Evolutionary conservation across 345 rosid species (phyloP).

Genomic region (Garcia nutans): DNA sequence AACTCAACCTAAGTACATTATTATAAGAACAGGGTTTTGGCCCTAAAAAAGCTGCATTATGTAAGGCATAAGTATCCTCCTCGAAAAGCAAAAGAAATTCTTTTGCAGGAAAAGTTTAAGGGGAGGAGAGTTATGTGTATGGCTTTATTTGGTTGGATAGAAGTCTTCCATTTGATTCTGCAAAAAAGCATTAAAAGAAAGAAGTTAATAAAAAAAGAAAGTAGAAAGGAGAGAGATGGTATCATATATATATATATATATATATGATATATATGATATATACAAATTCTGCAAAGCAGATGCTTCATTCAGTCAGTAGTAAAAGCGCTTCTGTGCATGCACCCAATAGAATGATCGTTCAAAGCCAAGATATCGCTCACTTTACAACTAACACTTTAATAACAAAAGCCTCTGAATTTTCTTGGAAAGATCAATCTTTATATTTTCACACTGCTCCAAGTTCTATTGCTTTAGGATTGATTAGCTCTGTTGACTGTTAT

Average conservation of each 20-base stretch:
- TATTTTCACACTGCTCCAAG: too few relatives aligned
- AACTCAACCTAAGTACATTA: too few relatives aligned
- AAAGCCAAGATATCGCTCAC: constrained; percentile 1
- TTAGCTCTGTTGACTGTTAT: background rate
- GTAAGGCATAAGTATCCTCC: background rate
- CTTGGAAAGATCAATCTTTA: constrained; percentile 7
- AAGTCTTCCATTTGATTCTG: background rate
- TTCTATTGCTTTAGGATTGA: background rate
- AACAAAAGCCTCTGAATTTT: background rate
- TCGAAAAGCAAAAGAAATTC: background rate
- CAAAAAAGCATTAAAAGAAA: background rate
- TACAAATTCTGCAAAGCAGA: constrained; percentile 8
- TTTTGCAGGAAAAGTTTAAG: background rate
- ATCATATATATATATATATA: too few relatives aligned
- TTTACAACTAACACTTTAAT: background rate
- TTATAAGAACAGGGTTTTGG: background rate
- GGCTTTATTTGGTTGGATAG: background rate
- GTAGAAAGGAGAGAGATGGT: background rate
- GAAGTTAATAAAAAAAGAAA: background rate
- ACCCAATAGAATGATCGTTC: background rate
- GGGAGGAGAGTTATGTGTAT: background rate
- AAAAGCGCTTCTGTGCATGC: background rate
- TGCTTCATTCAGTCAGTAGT: background rate
- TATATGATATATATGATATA: too few relatives aligned
- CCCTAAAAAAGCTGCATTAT: background rate